Conservation (phyloP, 306 rosid genomes). For the Quercus gilva region DNA sequence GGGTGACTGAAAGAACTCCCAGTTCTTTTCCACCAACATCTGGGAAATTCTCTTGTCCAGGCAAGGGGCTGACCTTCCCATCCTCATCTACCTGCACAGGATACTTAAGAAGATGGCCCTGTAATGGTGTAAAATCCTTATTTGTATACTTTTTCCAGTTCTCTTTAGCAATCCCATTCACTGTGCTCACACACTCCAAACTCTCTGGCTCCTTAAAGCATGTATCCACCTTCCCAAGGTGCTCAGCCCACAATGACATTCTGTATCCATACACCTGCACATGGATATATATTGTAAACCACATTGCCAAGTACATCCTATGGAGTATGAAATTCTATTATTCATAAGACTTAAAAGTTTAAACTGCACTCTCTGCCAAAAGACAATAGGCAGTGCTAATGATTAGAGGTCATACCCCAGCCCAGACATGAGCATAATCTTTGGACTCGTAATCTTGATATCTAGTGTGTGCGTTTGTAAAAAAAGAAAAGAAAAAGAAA, state of each 20-base stretch:
- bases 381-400: no score
- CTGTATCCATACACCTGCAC: constrained; percentile 86
- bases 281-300: constrained; percentile 4
- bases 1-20: constrained; percentile 45
- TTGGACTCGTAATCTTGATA: no score
- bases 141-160: constrained; percentile 57
- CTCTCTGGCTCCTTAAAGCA: constrained; percentile 61
- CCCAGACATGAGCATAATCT: no score
- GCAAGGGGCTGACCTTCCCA: constrained; percentile 52
- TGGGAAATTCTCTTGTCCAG: constrained; percentile 65
- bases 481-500: constrained; percentile 5
- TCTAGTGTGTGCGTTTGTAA: no score
- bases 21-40: constrained; percentile 78
- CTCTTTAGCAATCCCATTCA: constrained; percentile 57
- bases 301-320: background rate
- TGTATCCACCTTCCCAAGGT: constrained; percentile 53
- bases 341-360: no score
- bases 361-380: background rate
- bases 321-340: no score
- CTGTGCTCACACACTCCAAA: constrained; percentile 63
- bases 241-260: constrained; percentile 91
- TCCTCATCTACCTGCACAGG: constrained; percentile 61
- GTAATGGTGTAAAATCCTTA: constrained; percentile 47
- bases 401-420: no score
- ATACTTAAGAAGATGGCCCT: constrained; percentile 81